These are phyloP conservation scores for Wickerhamomyces sp. DNA, from an alignment of 1,139 yeast species.

Conservation along the genomic window DNA sequence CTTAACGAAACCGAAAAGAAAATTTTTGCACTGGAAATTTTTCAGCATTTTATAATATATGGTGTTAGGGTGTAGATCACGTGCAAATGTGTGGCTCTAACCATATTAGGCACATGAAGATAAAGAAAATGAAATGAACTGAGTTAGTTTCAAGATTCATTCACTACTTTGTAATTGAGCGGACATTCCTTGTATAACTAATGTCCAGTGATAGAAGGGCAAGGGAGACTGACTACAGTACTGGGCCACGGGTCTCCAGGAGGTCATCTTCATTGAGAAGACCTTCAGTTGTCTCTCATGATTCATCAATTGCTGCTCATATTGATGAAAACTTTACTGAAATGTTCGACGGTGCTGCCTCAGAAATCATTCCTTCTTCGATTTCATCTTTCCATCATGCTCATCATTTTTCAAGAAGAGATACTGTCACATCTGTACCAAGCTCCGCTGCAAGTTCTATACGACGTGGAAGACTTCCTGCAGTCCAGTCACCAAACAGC, in stretches of 20 bases:
- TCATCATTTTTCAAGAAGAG: conserved; percentile 39
- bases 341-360: conserved; percentile 86
- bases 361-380: conserved; percentile 86
- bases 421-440: conserved; percentile 25
- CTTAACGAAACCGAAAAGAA: background rate
- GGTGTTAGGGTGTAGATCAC: background rate
- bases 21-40: background rate
- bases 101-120: background rate
- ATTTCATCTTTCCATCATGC: conserved; percentile 82
- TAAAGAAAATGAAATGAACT: background rate
- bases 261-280: conserved; percentile 14
- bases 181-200: background rate
- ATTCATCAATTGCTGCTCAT: conserved; percentile 1
- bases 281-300: conserved; percentile 11
- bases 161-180: no score
- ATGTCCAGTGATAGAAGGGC: background rate
- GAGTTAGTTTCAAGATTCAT: no score
- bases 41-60: background rate
- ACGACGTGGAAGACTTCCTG: conserved; percentile 25
- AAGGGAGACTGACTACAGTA: background rate
- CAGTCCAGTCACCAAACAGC: conserved; percentile 27
- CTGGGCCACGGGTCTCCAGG: background rate
- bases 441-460: conserved; percentile 25
- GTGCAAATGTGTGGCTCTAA: background rate
- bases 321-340: conserved; percentile 42